Conservation (phyloP, 148 eudicot species). For the Nepenthes gracilis region DNA sequence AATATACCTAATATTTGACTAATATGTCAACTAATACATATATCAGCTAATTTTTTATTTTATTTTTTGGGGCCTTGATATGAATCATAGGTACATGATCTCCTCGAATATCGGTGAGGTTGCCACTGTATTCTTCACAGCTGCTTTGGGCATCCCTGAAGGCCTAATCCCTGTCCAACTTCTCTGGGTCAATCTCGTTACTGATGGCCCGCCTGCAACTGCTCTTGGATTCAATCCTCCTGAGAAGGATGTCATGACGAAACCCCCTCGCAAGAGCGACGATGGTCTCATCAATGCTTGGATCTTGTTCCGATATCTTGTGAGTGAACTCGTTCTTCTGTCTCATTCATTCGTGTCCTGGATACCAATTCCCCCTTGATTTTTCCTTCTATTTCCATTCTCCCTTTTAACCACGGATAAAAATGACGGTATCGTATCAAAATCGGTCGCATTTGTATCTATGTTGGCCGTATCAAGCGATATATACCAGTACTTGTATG, state of each 20-base stretch:
- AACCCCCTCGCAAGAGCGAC: slow-evolving; percentile 3
- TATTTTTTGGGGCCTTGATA: neutral
- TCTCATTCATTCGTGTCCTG: neutral
- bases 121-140: slow-evolving; percentile 1
- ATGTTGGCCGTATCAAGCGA: too few relatives aligned
- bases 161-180: slow-evolving; percentile 3
- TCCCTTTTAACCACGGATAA: too few relatives aligned
- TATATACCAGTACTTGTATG: too few relatives aligned
- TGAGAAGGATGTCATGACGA: neutral
- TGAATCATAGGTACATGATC: neutral
- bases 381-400: neutral
- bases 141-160: slow-evolving; percentile 3
- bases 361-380: neutral
- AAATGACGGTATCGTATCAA: too few relatives aligned
- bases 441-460: too few relatives aligned
- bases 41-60: too few relatives aligned
- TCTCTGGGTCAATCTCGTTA: slow-evolving; percentile 3
- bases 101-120: slow-evolving; percentile 3
- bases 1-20: too few relatives aligned
- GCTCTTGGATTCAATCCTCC: neutral
- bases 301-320: neutral
- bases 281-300: slow-evolving; percentile 1
- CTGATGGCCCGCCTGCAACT: slow-evolving; percentile 1
- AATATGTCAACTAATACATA: too few relatives aligned
- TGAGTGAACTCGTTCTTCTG: neutral